Percentiles rank a stretch among this genome's conserved stretches.
Evolutionary conservation across 1,284 basidiomycete species (phyloP).

Genomic region (Phenoliferia sp.): DNA sequence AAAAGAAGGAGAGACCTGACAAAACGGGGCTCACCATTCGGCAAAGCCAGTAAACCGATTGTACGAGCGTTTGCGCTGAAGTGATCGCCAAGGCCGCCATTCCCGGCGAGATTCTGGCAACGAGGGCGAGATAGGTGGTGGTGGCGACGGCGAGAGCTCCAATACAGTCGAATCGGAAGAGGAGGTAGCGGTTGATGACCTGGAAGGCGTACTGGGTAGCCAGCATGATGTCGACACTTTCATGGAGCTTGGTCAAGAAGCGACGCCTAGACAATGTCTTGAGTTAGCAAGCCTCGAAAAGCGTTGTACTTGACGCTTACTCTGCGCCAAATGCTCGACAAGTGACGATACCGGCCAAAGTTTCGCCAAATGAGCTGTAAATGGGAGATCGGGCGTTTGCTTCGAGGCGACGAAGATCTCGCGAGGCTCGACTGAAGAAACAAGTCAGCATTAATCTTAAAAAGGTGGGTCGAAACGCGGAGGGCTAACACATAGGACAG

Average conservation of each 20-base stretch:
- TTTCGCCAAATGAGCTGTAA: constrained; percentile 68
- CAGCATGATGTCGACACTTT: constrained; percentile 62
- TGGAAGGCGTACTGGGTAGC: constrained; percentile 39
- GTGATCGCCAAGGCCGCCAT: constrained; percentile 28
- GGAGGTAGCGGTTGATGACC: constrained; percentile 38
- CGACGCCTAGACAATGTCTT: background rate
- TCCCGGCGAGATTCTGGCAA: constrained; percentile 10
- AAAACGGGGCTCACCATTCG: constrained; percentile 26
- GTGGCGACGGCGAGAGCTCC: constrained; percentile 69
- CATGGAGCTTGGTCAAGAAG: constrained; percentile 54
- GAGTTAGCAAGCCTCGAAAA: background rate
- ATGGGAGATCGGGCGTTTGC: constrained; percentile 84
- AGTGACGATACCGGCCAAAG: constrained; percentile 72
- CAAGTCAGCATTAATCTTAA: constrained; percentile 50
- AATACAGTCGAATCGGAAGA: constrained; percentile 44
- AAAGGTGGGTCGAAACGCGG: background rate
- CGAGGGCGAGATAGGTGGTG: constrained; percentile 50
- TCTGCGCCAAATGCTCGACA: constrained; percentile 78
- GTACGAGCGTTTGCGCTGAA: constrained; percentile 43
- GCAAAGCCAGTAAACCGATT: constrained; percentile 14
- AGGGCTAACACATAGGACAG: background rate
- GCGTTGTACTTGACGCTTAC: constrained; percentile 43
- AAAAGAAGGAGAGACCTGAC: too few relatives aligned
- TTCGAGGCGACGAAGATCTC: constrained; percentile 75
- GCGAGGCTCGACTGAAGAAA: constrained; percentile 29